Evolutionary conservation across 108 stramenopile genomes (phyloP), one percentile per base, ranked within the genome.

Genomic region (Skeletonema costatum): DNA sequence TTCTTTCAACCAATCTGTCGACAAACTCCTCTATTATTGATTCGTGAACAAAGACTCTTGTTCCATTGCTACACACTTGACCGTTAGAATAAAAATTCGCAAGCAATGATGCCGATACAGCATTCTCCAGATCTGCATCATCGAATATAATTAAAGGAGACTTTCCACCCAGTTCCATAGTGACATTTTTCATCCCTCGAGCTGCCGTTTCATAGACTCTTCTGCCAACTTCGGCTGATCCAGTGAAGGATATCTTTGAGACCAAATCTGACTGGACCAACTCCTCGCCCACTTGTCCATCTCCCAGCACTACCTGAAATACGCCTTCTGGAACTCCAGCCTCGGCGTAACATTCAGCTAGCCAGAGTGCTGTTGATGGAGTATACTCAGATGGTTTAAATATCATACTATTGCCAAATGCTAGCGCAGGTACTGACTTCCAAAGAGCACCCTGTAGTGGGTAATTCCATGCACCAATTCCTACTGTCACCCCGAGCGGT

Each of bases 361-460:
- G 64, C 89, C 59, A 93, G 39, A 68, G 81, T 13, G 91, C 95
- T 12, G 88, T 91, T 44, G 94, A 86, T 6, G 97, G 97, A 19
- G 97, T 93, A 16, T 88, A 89, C 76, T 98, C 97, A 3, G 97
- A 93, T 14, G 97, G 93, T 81, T 99, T 99, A 60, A 98, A 87
- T 62, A 99, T 92, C 65, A 98, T 87, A 64, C 88, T 83, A 86
- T 92, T 91, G 21, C 98, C 98, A 31, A 89, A 92, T 13, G 92
- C 88, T 76, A 98, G 82, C 17, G 97, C 95, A 6, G 98, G 96
- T 6, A 86, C 92, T 33, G 88, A 71, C 80, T 98, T 98, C 96
- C 92, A 94, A 9, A 86, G 68, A 10, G 66, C 85, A 82, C 90
- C 89, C 38, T 91, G 81, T 35, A 94, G 74, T 11, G 97, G 96